Percentiles rank a stretch among this genome's conserved stretches.
Conservation (phyloP, 2,329 filamentous ascomycete species). For the Chrysoporthe deuterocubensis region DNA sequence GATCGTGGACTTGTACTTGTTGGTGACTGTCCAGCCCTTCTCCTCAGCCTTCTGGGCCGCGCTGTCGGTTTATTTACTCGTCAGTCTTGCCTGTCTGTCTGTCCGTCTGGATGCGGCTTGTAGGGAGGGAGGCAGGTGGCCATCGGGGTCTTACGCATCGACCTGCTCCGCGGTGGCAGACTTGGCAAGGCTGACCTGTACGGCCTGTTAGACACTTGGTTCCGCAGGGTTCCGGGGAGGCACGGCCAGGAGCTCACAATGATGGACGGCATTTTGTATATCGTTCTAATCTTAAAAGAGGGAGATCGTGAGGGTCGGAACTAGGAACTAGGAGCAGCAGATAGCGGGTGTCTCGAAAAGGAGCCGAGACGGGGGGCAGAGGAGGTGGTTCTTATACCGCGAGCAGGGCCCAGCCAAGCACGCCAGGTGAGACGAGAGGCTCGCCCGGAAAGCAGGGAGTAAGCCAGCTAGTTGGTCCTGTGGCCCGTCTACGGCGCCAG, state of each 20-base stretch:
- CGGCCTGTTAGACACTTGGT: conserved; percentile 14
- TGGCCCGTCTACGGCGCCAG: no score
- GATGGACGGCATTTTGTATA: conserved; percentile 57
- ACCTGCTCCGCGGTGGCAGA: conserved; percentile 24
- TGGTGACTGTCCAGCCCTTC: conserved; percentile 81
- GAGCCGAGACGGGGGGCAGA: background rate
- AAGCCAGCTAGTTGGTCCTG: background rate
- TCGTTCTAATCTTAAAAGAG: background rate
- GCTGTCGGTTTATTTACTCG: conserved; percentile 44
- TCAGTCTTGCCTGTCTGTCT: background rate
- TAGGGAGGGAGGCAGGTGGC: background rate
- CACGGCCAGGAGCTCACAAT: conserved; percentile 47
- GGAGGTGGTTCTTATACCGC: background rate
- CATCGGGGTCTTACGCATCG: conserved; percentile 26
- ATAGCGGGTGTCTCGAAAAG: background rate
- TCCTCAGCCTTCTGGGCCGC: conserved; percentile 76
- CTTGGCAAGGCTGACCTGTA: conserved; percentile 18
- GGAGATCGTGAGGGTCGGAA: background rate
- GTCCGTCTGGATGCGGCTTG: background rate
- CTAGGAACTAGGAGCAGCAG: background rate
- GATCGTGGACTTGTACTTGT: conserved; percentile 79
- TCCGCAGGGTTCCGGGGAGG: background rate
- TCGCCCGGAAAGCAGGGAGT: background rate
- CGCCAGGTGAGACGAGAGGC: background rate
- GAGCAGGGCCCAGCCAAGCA: background rate